Percentiles rank a stretch among this genome's conserved stretches.
These are phyloP conservation scores for Talaromyces proteolyticus DNA, from an alignment of 495 filamentous ascomycete species.

Conservation along the genomic window DNA sequence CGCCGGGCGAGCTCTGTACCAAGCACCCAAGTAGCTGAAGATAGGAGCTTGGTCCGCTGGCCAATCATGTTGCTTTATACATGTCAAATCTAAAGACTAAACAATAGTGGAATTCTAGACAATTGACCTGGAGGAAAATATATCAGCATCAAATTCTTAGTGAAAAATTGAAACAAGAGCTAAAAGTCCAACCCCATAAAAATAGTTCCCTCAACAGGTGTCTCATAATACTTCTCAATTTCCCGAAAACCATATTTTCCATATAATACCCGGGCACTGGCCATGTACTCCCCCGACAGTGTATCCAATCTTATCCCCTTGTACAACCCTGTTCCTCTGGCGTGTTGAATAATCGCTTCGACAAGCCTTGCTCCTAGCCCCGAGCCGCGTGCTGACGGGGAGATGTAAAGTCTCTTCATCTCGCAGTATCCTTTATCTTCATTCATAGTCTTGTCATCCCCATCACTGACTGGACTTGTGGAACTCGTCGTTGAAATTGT, in stretches of 20 bases:
- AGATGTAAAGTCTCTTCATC: conserved; percentile 54
- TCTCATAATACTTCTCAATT: conserved; percentile 51
- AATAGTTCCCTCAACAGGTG: conserved; percentile 42
- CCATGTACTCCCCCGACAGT: conserved; percentile 39
- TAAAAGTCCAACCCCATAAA: conserved; percentile 28
- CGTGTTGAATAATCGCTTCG: conserved; percentile 33
- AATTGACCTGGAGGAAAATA: too few species aligned
- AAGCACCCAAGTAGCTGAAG: neutral
- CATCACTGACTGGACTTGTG: too few species aligned
- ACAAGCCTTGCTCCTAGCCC: conserved; percentile 44
- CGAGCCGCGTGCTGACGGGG: conserved; percentile 35
- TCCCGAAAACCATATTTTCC: conserved; percentile 44
- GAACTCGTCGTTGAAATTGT: conserved; percentile 4
- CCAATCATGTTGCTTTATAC: neutral
- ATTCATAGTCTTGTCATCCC: neutral
- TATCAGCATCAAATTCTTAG: neutral
- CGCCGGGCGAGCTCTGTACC: too few species aligned
- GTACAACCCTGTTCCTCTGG: conserved; percentile 39
- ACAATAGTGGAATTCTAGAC: too few species aligned
- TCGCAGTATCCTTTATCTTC: conserved; percentile 36
- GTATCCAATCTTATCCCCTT: conserved; percentile 53
- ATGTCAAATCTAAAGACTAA: neutral
- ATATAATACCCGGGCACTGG: conserved; percentile 45
- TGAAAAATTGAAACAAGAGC: neutral
- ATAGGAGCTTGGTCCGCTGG: neutral